Base-by-base conservation (phyloP, 345 rosid species). In the Boechera stricta region DNA sequence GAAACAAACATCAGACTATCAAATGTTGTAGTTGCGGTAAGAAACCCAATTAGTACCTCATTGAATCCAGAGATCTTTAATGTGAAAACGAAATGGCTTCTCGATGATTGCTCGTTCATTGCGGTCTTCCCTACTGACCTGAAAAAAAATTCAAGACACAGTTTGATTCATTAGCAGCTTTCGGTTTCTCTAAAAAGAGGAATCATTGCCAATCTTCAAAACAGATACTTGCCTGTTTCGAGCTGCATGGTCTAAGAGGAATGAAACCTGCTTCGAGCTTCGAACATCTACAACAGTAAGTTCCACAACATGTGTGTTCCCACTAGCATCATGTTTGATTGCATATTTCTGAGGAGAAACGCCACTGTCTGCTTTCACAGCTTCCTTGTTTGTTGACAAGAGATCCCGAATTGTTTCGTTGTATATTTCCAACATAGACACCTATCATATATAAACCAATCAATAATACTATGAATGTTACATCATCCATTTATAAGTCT, bases 121-220 rank as follows among this genome's bases (percentile, higher is more conserved):
- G 90, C 94, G 0, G 99, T 95, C 82, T 88, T 95, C 76, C 98
- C 99, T 15, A 95, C 97, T 15, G 99, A 89, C 83, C 99, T 95
- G 84, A 21, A 69, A 42, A 12, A 63, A 56, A 35, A 42, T 41
- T 13, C 53, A 45, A 67, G 59, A 67, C 55, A 32, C 62, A 12
- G 15, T 64, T 53, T 56, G 51, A 29, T 15, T 49, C 72, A 64
- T 16, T 35, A 52, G 48, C 62, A 65, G 39, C 68, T 65, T 67
- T 67, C 1, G 1, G 39, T 16, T 57, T 73, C 10, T 56, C 32
- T 18, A 53, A 72, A 8, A 8, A 16, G 72, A 64, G 42, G 15
- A 57, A 39, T 41, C 38, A 28, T 21, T 35, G 62, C 29, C 47
- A 58, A 72, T 63, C 53, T 61, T 62, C 36, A 12, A 24, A 41